phyloP scores from a whole-genome alignment of 106 monocot species.

The Alisma plantagoaquatica region DNA sequence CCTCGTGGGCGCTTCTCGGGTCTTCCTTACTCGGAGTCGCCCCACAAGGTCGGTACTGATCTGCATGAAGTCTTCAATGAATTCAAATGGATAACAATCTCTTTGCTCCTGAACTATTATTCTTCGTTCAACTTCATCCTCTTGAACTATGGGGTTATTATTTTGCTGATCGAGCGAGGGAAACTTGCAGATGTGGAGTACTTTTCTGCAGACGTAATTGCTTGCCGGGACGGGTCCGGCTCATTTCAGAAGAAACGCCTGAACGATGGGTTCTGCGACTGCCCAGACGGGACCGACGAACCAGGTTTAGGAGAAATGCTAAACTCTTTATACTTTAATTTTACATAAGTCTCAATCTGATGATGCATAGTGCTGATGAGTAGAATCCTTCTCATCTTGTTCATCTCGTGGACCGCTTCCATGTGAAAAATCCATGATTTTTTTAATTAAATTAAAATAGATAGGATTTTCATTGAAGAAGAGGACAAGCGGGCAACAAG shows the following conservation, averaged over 20 bases:
- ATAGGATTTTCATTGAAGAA: too few species aligned
- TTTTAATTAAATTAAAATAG: too few species aligned
- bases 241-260: slow-evolving; percentile 49
- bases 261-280: slow-evolving; percentile 94
- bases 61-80: not conserved
- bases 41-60: slow-evolving; percentile 32
- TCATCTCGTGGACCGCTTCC: too few species aligned
- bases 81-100: not conserved
- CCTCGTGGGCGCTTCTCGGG: not conserved
- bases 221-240: slow-evolving; percentile 82
- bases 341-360: too few species aligned
- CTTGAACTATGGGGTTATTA: too few species aligned
- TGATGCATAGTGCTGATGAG: too few species aligned
- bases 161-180: not conserved
- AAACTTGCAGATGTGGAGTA: slow-evolving; percentile 54
- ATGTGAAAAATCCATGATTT: too few species aligned
- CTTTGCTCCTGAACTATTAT: too few species aligned
- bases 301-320: too few species aligned
- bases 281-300: slow-evolving; percentile 90
- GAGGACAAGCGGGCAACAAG: too few species aligned
- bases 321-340: too few species aligned
- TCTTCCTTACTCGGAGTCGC: slow-evolving; percentile 30
- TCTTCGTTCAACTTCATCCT: not conserved
- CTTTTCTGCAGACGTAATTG: slow-evolving; percentile 41
- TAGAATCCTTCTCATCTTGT: too few species aligned